phyloP scores from a whole-genome alignment of 2,329 filamentous ascomycete species.

The Neonectria magnoliae region DNA sequence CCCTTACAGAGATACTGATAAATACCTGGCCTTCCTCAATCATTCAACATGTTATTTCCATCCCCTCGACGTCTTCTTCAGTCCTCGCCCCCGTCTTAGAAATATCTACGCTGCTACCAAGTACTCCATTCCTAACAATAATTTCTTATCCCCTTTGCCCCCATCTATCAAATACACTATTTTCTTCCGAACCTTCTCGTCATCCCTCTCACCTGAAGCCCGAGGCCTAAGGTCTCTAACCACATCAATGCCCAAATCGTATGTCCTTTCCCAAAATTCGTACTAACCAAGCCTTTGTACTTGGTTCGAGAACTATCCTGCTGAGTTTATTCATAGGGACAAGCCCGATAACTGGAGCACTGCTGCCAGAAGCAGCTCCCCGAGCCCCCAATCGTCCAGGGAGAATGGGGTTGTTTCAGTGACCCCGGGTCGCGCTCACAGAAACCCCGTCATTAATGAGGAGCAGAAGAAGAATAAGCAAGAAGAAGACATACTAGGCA shows the following conservation, averaged over 20 bases:
- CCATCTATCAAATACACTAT: neutral
- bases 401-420: neutral
- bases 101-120: neutral
- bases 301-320: neutral
- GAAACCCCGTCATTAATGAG: neutral
- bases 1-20: neutral
- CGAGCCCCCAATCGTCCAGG: neutral
- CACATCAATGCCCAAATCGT: neutral
- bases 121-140: too few species aligned
- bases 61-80: neutral
- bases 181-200: neutral
- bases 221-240: neutral
- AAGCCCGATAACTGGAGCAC: neutral
- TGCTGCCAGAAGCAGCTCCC: neutral
- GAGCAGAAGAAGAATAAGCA: neutral
- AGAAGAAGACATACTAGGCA: neutral
- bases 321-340: neutral
- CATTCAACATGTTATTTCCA: neutral
- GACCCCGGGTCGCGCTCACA: neutral
- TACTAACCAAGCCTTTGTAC: neutral
- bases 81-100: neutral
- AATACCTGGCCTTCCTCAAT: neutral
- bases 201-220: neutral
- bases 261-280: neutral
- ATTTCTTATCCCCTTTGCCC: too few species aligned